Evolutionary conservation across 192 early-diverging fungal genomes (phyloP).

Genomic region (Ambispora gerdemannii): DNA sequence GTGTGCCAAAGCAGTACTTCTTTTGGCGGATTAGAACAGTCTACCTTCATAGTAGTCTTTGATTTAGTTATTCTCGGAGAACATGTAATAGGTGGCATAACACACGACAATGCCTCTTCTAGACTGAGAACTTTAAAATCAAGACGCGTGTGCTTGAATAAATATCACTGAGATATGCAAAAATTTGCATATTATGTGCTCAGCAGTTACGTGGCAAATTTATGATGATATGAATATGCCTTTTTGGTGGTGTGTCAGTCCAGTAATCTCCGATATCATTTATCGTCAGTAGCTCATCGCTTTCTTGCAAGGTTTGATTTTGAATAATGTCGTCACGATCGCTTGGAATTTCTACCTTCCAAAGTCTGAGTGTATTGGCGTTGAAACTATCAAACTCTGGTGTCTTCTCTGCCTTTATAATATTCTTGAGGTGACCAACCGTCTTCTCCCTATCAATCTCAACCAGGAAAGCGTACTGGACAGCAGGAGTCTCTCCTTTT

Average conservation of each 20-base stretch:
- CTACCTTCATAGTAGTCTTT: slow-evolving; percentile 6
- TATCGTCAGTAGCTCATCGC: not conserved
- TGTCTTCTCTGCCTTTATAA: slow-evolving; percentile 12
- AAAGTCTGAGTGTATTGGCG: slow-evolving; percentile 24
- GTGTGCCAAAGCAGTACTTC: slow-evolving; percentile 3
- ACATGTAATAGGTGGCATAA: not conserved
- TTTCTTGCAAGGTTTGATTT: not conserved
- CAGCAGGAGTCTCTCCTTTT: not conserved
- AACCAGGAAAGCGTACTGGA: slow-evolving; percentile 19
- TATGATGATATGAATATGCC: no score
- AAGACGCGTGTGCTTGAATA: no score
- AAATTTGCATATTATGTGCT: no score
- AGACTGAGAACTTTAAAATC: no score
- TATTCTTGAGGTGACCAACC: slow-evolving; percentile 17
- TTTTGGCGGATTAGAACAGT: slow-evolving; percentile 1
- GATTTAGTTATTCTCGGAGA: not conserved
- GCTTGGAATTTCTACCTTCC: slow-evolving; percentile 12
- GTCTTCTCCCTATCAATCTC: not conserved
- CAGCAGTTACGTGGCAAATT: no score
- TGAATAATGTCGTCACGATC: not conserved
- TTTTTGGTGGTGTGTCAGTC: not conserved
- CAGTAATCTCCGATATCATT: slow-evolving; percentile 5
- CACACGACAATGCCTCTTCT: not conserved
- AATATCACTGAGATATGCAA: no score
- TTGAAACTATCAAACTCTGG: slow-evolving; percentile 16